Percentiles rank a stretch among this genome's conserved stretches.
Evolutionary conservation across 768 basidiomycete genomes (phyloP).

Genomic region (Piloderma croceum): DNA sequence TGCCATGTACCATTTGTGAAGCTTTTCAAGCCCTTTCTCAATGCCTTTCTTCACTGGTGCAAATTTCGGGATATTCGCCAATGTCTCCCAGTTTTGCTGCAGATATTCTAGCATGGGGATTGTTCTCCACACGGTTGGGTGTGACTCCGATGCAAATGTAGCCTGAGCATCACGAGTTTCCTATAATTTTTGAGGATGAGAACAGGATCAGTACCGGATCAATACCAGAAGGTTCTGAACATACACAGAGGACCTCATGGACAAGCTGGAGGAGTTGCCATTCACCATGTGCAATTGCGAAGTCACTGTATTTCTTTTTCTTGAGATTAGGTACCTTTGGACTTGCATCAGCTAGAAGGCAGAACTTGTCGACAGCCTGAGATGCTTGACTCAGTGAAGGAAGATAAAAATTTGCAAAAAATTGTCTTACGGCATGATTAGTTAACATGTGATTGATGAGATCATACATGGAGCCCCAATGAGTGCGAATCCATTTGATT

Average conservation of each 20-base stretch:
- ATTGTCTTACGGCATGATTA: too few relatives aligned
- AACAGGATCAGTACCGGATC: constrained; percentile 3
- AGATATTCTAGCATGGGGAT: constrained; percentile 25
- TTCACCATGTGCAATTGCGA: constrained; percentile 13
- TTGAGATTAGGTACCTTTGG: constrained; percentile 21
- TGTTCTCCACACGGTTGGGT: constrained; percentile 20
- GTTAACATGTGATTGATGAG: too few relatives aligned
- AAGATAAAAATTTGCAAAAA: too few relatives aligned
- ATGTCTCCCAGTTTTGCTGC: constrained; percentile 13
- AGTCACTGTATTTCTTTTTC: constrained; percentile 22
- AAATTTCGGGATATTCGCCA: constrained; percentile 15
- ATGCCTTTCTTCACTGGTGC: constrained; percentile 13
- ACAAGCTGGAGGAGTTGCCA: constrained; percentile 21
- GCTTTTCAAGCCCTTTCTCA: constrained; percentile 18
- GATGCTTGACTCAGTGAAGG: background rate
- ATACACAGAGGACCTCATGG: constrained; percentile 19
- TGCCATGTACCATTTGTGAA: constrained; percentile 23
- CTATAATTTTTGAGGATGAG: constrained; percentile 8
- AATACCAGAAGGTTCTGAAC: too few relatives aligned
- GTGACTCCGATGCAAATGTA: constrained; percentile 18
- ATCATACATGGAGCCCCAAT: constrained; percentile 26
- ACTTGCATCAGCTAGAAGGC: constrained; percentile 17
- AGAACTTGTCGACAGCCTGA: constrained; percentile 19
- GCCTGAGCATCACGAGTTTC: constrained; percentile 19
- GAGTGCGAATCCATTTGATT: constrained; percentile 23